Evolutionary conservation across 352 stramenopile species (phyloP).

Genomic region (Pythium folliculosum): DNA sequence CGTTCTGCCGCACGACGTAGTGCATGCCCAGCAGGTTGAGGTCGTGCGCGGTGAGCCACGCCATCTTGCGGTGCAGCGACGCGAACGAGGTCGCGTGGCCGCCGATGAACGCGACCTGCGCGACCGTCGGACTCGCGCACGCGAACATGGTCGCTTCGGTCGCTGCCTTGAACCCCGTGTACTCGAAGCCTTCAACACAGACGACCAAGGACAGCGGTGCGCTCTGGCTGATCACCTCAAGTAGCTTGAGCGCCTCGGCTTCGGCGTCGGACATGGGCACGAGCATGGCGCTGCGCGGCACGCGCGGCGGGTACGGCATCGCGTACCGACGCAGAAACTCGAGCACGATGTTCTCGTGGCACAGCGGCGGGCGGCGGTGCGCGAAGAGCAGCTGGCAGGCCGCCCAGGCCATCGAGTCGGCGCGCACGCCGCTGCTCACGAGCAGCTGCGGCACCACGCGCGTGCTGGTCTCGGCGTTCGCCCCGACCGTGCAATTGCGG

Average conservation of each 20-base stretch:
- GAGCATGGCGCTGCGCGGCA: slow-evolving; percentile 17
- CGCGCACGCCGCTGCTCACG: slow-evolving; percentile 42
- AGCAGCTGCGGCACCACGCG: slow-evolving; percentile 37
- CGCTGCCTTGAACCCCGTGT: slow-evolving; percentile 29
- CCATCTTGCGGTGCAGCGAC: slow-evolving; percentile 15
- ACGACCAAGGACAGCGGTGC: slow-evolving; percentile 39
- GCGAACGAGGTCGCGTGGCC: slow-evolving; percentile 18
- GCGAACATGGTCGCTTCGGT: slow-evolving; percentile 40
- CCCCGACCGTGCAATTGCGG: slow-evolving; percentile 46
- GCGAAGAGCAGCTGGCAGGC: slow-evolving; percentile 51
- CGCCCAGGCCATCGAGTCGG: slow-evolving; percentile 55
- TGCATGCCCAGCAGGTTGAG: slow-evolving; percentile 28
- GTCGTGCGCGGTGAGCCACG: slow-evolving; percentile 27
- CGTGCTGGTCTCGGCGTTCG: slow-evolving; percentile 18
- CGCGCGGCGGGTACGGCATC: slow-evolving; percentile 7
- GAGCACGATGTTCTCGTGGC: slow-evolving; percentile 48
- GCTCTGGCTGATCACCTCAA: slow-evolving; percentile 63
- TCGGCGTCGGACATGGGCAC: slow-evolving; percentile 41
- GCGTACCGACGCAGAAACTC: slow-evolving; percentile 46
- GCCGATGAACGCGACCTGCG: slow-evolving; percentile 23
- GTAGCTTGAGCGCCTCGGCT: slow-evolving; percentile 39
- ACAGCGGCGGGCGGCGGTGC: slow-evolving; percentile 51
- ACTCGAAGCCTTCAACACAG: slow-evolving; percentile 54
- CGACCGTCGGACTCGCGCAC: slow-evolving; percentile 19
- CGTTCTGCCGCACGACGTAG: slow-evolving; percentile 28